phyloP scores from a whole-genome alignment of 2,329 filamentous ascomycete species.

The Beauveria bassiana region DNA sequence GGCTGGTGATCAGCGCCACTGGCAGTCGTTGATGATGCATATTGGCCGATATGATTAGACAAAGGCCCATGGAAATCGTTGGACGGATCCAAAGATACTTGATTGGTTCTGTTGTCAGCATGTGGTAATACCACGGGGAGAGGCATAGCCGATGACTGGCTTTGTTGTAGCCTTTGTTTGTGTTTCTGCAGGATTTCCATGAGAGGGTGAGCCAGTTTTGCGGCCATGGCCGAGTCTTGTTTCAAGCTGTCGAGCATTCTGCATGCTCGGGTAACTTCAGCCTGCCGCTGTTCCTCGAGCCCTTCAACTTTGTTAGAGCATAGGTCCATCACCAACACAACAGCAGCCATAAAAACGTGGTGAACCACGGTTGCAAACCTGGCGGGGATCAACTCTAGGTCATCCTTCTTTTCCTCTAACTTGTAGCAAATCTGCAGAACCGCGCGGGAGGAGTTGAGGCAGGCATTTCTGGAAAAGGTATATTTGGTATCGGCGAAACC shows the following conservation, averaged over 20 bases:
- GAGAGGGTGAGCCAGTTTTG: background rate
- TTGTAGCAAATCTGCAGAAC: conserved; percentile 11
- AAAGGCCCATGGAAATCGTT: background rate
- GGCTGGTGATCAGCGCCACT: background rate
- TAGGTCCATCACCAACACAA: conserved; percentile 1
- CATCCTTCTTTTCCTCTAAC: conserved; percentile 8
- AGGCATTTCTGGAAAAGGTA: conserved; percentile 9
- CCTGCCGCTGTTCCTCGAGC: background rate
- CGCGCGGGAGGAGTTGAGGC: conserved; percentile 7
- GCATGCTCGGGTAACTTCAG: background rate
- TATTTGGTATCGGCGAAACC: conserved; percentile 8
- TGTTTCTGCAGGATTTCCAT: conserved; percentile 3
- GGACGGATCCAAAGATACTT: background rate
- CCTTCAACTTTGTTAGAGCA: background rate
- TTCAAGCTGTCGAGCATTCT: background rate
- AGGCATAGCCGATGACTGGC: background rate
- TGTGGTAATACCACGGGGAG: background rate
- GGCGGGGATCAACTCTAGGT: conserved; percentile 4
- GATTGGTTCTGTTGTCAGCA: background rate
- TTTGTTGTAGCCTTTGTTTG: background rate
- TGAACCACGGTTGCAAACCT: conserved; percentile 4
- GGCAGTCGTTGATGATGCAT: background rate
- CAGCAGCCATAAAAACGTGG: background rate
- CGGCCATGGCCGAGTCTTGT: background rate
- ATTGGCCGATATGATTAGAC: background rate